phyloP scores from a whole-genome alignment of 2,329 filamentous ascomycete species.

The Fusarium robinianum region DNA sequence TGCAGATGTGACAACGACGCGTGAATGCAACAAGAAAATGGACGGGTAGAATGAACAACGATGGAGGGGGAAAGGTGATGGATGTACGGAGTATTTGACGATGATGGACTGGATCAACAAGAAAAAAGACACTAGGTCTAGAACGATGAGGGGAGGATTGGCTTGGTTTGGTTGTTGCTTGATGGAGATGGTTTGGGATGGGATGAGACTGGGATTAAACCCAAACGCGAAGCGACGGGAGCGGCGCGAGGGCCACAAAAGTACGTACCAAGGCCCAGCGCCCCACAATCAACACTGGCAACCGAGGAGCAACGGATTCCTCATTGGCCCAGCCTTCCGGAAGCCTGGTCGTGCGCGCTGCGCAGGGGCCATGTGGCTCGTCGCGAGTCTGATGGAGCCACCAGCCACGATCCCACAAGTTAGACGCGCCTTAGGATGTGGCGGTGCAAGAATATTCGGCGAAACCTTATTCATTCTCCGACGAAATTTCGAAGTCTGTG shows the following conservation, averaged over 20 bases:
- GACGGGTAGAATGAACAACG: constrained; percentile 18
- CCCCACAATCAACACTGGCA: constrained; percentile 55
- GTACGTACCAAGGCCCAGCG: constrained; percentile 25
- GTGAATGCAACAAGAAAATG: not conserved
- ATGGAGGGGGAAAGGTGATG: constrained; percentile 18
- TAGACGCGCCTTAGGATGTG: constrained; percentile 25
- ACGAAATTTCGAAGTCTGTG: constrained; percentile 35
- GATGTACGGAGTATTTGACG: no score
- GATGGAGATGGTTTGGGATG: constrained; percentile 33
- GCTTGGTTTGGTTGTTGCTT: constrained; percentile 19
- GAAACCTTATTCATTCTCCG: constrained; percentile 36
- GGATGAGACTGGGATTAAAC: constrained; percentile 26
- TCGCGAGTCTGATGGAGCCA: constrained; percentile 25
- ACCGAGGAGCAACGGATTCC: constrained; percentile 58
- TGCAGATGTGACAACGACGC: constrained; percentile 3
- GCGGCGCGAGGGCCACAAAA: constrained; percentile 18
- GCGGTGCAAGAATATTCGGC: constrained; percentile 32
- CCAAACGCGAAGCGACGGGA: constrained; percentile 31
- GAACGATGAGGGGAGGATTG: constrained; percentile 13
- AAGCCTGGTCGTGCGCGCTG: constrained; percentile 23
- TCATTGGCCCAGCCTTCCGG: constrained; percentile 48
- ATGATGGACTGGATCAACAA: constrained; percentile 25
- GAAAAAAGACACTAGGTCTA: constrained; percentile 21
- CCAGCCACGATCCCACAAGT: constrained; percentile 10
- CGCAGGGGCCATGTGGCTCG: constrained; percentile 37